phyloP scores from a whole-genome alignment of 2,329 filamentous ascomycete genomes.

The Fusarium neocosmosporiellum region DNA sequence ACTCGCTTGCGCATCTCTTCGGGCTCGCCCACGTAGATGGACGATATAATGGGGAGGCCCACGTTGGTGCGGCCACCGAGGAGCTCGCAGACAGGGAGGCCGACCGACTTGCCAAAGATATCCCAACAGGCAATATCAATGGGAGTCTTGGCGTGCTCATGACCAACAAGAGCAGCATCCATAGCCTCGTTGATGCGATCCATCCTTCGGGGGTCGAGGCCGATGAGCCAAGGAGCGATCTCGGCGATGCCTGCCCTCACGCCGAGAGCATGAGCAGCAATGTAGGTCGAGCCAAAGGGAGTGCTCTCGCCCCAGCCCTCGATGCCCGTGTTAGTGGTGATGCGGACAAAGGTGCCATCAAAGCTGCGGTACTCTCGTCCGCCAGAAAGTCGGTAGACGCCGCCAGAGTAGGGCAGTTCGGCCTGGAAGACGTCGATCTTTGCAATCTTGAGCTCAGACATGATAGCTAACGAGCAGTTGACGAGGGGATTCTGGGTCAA shows the following conservation, averaged over 20 bases:
- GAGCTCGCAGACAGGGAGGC: conserved; percentile 35
- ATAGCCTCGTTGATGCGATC: conserved; percentile 38
- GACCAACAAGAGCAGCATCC: conserved; percentile 24
- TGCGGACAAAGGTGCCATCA: conserved; percentile 33
- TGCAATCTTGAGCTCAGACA: conserved; percentile 31
- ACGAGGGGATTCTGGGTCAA: background rate
- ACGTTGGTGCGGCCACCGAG: conserved; percentile 28
- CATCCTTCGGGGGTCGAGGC: conserved; percentile 21
- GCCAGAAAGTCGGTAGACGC: conserved; percentile 25
- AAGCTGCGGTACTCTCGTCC: conserved; percentile 31
- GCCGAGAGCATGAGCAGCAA: conserved; percentile 30
- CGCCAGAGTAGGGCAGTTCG: conserved; percentile 25
- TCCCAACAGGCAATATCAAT: conserved; percentile 38
- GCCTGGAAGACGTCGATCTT: conserved; percentile 35
- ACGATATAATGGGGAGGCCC: conserved; percentile 31
- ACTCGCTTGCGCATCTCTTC: conserved; percentile 30
- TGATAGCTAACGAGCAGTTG: conserved; percentile 29
- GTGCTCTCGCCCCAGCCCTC: conserved; percentile 37
- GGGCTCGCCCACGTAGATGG: conserved; percentile 26
- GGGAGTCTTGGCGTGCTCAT: conserved; percentile 29
- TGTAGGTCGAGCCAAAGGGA: conserved; percentile 32
- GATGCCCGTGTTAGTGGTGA: conserved; percentile 33
- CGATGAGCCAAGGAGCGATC: conserved; percentile 26
- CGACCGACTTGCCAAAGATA: conserved; percentile 29
- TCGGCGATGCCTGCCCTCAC: conserved; percentile 32